Evolutionary conservation across 2,329 filamentous ascomycete genomes (phyloP).

Genomic region (Cytospora piceae): DNA sequence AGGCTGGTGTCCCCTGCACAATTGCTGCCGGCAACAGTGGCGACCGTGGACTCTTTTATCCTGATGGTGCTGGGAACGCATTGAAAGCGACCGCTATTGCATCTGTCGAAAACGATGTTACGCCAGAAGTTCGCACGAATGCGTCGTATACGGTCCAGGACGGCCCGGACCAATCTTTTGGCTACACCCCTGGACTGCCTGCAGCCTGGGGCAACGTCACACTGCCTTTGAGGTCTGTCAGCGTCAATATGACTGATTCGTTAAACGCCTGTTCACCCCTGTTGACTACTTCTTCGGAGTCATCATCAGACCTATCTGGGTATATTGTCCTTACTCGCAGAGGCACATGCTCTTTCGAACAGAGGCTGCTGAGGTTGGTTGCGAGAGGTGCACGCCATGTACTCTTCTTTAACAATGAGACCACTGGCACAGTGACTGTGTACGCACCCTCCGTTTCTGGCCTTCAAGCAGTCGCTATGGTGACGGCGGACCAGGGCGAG

Average conservation of each 20-base stretch:
- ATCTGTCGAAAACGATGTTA: slow-evolving; percentile 53
- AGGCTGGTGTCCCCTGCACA: slow-evolving; percentile 56
- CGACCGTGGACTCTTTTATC: slow-evolving; percentile 51
- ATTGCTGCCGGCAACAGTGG: slow-evolving; percentile 59
- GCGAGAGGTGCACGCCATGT: slow-evolving; percentile 63
- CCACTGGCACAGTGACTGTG: slow-evolving; percentile 40
- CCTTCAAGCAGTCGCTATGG: slow-evolving; percentile 47
- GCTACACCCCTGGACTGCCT: slow-evolving; percentile 48
- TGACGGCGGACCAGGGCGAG: slow-evolving; percentile 46
- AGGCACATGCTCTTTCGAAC: slow-evolving; percentile 58
- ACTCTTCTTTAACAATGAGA: slow-evolving; percentile 62
- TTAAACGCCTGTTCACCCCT: slow-evolving; percentile 57
- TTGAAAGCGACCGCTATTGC: slow-evolving; percentile 52
- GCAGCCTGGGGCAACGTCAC: slow-evolving; percentile 49
- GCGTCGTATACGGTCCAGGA: slow-evolving; percentile 47
- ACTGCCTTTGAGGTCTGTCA: slow-evolving; percentile 54
- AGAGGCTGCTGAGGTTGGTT: slow-evolving; percentile 58
- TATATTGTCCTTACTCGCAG: slow-evolving; percentile 64
- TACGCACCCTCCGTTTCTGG: slow-evolving; percentile 39
- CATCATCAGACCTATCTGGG: slow-evolving; percentile 59
- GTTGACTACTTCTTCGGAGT: slow-evolving; percentile 41
- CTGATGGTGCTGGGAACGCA: slow-evolving; percentile 53
- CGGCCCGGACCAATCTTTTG: slow-evolving; percentile 43
- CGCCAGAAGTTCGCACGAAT: slow-evolving; percentile 47
- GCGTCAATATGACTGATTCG: slow-evolving; percentile 50